Evolutionary conservation across 768 basidiomycete genomes (phyloP), one percentile per base, ranked within the genome.

Genomic region (Xerocomellus dryophilus): DNA sequence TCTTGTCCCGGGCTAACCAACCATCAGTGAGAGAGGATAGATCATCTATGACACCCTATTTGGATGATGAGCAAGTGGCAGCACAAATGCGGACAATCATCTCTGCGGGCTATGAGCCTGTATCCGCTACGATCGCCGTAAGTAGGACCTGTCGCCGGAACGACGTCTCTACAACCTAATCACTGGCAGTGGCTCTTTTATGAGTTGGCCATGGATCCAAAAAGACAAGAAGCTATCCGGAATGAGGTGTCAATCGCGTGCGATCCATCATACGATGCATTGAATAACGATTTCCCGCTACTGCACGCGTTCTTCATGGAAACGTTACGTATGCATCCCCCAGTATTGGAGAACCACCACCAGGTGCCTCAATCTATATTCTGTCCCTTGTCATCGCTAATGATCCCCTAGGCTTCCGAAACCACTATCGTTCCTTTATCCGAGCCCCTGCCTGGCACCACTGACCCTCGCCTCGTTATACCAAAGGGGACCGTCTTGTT

Each of bases 331-430:
- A 64, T 86, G 43, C 82, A 85, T 60, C 79, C 85, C 17, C 76
- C 84, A 1, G 77, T 87, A 32, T 62, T 82, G 27, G 84, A 86
- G 65, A 85, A 86, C 58, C 81, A 85, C 60, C 84, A 87, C 51
- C 80, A 83, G 70, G 82, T 78, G 36, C 46, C 58, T 61, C 25
- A 29, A 25, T 44, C 31, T 38, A 18, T 20, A 38, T 44, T 10
- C 17, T 42, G 7, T 41, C 20, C 47, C 18, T 48, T 27, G 5
- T 41, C 27, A 17, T 29, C 27, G 31, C 56, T 64, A 20, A 66
- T 32, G 27, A 12, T 45, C 21, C 11, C 12, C 0, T 27, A 83
- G 81, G 79, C 84, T 20, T 72, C 74, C 7, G 72, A 79, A 56
- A 82, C 79, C 23, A 77, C 78, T 43, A 60, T 64, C 25, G 66